Evolutionary conservation across 805 yeast genomes (phyloP).

Genomic region (Metschnikowia noctiluminum): DNA sequence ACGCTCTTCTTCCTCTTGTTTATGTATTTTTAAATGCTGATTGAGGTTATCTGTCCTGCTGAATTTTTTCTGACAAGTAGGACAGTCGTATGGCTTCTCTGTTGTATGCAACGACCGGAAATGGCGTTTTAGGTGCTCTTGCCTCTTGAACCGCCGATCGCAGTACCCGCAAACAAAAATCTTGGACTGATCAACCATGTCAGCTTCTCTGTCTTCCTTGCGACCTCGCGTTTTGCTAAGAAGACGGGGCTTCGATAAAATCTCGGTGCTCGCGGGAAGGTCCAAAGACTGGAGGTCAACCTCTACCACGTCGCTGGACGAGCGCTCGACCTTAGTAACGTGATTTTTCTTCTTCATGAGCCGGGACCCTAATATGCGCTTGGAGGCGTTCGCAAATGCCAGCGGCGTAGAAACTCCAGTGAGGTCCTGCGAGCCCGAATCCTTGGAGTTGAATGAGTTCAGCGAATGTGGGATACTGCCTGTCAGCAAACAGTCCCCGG

Average conservation of each 20-base stretch:
- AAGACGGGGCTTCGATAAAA: constrained; percentile 33
- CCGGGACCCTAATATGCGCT: constrained; percentile 39
- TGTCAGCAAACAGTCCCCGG: constrained; percentile 9
- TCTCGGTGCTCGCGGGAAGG: constrained; percentile 38
- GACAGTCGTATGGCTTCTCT: constrained; percentile 67
- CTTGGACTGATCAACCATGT: constrained; percentile 46
- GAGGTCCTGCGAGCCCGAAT: constrained; percentile 2
- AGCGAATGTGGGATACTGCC: constrained; percentile 9
- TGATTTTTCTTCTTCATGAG: constrained; percentile 30
- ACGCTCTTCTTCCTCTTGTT: constrained; percentile 14
- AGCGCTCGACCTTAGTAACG: not conserved
- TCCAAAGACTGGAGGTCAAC: constrained; percentile 38
- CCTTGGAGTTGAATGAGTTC: constrained; percentile 7
- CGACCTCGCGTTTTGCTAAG: constrained; percentile 54
- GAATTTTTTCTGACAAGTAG: constrained; percentile 58
- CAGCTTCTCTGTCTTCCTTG: constrained; percentile 59
- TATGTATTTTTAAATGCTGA: constrained; percentile 64
- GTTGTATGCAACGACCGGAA: constrained; percentile 69
- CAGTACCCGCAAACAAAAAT: constrained; percentile 64
- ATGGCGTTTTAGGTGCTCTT: constrained; percentile 75
- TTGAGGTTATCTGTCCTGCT: constrained; percentile 64
- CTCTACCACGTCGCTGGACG: constrained; percentile 29
- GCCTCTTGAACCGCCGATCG: constrained; percentile 63
- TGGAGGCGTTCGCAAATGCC: constrained; percentile 34
- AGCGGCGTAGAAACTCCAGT: constrained; percentile 9